A percentile compares a stretch with the other conserved stretches of the same genome.
phyloP scores from a whole-genome alignment of 2,329 filamentous ascomycete species.

The Fusarium nelsonii region DNA sequence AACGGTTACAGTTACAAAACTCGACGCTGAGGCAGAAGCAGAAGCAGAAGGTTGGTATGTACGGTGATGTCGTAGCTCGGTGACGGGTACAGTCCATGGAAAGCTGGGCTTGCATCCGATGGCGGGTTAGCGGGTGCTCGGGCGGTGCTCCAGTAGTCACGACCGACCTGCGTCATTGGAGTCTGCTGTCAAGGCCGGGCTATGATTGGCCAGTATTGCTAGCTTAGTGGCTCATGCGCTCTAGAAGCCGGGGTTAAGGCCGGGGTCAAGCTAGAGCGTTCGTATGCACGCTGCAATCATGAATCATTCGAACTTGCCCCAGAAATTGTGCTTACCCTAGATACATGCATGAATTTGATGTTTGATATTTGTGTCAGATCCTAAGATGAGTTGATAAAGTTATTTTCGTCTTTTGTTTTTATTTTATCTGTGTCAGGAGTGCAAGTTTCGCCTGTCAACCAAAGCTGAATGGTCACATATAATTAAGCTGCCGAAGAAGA shows the following conservation, averaged over 20 bases:
- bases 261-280: slow-evolving; percentile 33
- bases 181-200: not conserved
- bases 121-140: slow-evolving; percentile 7
- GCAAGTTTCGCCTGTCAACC: too few species aligned
- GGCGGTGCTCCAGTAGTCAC: slow-evolving; percentile 34
- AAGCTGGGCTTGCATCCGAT: slow-evolving; percentile 22
- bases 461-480: not conserved
- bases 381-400: not conserved
- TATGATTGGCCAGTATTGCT: slow-evolving; percentile 33
- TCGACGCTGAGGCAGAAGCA: slow-evolving; percentile 20
- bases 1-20: slow-evolving; percentile 23
- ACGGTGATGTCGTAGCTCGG: slow-evolving; percentile 41
- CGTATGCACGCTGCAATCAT: slow-evolving; percentile 24
- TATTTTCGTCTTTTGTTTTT: not conserved
- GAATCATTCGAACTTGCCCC: slow-evolving; percentile 29
- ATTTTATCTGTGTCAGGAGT: not conserved
- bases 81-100: slow-evolving; percentile 23
- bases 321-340: slow-evolving; percentile 8
- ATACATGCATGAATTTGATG: not conserved
- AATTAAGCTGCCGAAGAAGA: not conserved
- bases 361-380: slow-evolving; percentile 1
- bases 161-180: slow-evolving; percentile 43
- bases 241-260: slow-evolving; percentile 11
- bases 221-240: slow-evolving; percentile 27
- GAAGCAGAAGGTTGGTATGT: slow-evolving; percentile 12